Conservation (phyloP, 2,329 filamentous ascomycete species). For the Shiraia sp. region DNA sequence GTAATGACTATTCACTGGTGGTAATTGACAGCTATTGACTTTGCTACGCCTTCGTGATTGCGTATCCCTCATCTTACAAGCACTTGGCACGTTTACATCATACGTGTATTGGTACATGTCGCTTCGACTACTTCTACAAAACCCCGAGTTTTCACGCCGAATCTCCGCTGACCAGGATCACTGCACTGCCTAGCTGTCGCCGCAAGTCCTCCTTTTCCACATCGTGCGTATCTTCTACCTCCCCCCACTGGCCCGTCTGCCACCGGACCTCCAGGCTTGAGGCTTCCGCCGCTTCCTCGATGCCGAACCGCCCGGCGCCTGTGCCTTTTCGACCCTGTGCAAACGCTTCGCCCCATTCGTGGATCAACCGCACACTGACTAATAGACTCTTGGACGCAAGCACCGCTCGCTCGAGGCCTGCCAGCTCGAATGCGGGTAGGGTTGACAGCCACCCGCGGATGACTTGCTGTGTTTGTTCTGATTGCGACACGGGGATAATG, state of each 20-base stretch:
- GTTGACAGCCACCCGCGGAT: slow-evolving; percentile 76
- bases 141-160: slow-evolving; percentile 6
- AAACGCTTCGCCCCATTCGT: slow-evolving; percentile 84
- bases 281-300: slow-evolving; percentile 78
- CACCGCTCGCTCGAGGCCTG: slow-evolving; percentile 80
- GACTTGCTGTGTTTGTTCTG: slow-evolving; percentile 72
- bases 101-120: no score
- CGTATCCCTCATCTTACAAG: no score
- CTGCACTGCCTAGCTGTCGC: slow-evolving; percentile 84
- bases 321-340: slow-evolving; percentile 54
- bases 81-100: no score
- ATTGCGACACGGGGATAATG: slow-evolving; percentile 76
- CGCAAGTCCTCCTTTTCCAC: slow-evolving; percentile 89
- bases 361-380: slow-evolving; percentile 73
- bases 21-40: no score
- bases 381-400: slow-evolving; percentile 87
- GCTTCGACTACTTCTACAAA: no score
- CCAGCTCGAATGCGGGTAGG: slow-evolving; percentile 78
- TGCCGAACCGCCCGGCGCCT: slow-evolving; percentile 63
- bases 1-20: no score
- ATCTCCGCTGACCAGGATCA: slow-evolving; percentile 69
- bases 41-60: no score
- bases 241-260: slow-evolving; percentile 91
- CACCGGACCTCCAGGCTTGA: slow-evolving; percentile 84
- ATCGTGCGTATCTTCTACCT: slow-evolving; percentile 98